phyloP scores from a whole-genome alignment of 371 early-diverging fungal genomes.

The Dinochytrium kinnereticum region DNA sequence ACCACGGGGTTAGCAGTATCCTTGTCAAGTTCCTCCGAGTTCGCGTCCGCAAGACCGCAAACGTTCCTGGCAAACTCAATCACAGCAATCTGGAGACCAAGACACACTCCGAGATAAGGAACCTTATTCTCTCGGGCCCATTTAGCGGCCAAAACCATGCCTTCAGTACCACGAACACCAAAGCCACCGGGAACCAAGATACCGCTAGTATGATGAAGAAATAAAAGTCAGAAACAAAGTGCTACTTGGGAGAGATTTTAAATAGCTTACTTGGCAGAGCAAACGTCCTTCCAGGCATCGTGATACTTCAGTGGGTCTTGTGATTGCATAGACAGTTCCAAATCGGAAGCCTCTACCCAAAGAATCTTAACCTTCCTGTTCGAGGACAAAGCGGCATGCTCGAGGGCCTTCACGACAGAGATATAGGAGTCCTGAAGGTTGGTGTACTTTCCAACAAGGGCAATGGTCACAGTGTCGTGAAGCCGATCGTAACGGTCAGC shows the following conservation, averaged over 20 bases:
- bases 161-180: conserved; percentile 96
- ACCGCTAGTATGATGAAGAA: conserved; percentile 63
- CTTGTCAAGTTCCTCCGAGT: conserved; percentile 85
- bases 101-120: conserved; percentile 97
- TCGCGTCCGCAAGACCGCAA: conserved; percentile 79
- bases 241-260: no score
- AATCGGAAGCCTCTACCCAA: conserved; percentile 95
- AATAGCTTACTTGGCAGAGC: conserved; percentile 62
- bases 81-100: conserved; percentile 98
- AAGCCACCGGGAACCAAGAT: conserved; percentile 99
- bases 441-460: conserved; percentile 97
- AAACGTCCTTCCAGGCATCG: conserved; percentile 90
- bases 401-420: conserved; percentile 94
- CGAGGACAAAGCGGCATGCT: conserved; percentile 88
- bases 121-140: conserved; percentile 98
- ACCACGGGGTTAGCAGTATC: conserved; percentile 78
- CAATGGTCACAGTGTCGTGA: conserved; percentile 88
- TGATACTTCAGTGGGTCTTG: conserved; percentile 88
- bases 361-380: conserved; percentile 80
- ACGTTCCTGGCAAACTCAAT: conserved; percentile 99
- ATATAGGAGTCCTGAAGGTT: conserved; percentile 95
- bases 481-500: conserved; percentile 77
- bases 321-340: conserved; percentile 76
- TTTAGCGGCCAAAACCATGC: conserved; percentile 95
- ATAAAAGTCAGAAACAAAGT: no score